Conservation (phyloP, 2,329 filamentous ascomycete species). For the Phyllosticta citribraziliensis region DNA sequence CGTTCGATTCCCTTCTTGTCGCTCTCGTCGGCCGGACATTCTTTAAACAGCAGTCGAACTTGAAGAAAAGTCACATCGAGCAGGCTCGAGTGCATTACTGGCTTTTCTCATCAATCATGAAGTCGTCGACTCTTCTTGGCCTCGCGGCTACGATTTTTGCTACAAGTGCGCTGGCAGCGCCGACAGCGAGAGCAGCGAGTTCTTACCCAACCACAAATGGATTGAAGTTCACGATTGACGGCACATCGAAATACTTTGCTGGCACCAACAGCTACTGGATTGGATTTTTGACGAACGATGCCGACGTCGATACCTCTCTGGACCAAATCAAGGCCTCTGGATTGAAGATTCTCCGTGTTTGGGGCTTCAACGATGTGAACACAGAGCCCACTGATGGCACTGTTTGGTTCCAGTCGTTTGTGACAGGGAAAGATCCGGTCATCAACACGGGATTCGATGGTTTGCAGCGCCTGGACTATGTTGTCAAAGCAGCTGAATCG, state of each 20-base stretch:
- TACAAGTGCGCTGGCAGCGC: constrained; percentile 5
- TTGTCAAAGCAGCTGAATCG: constrained; percentile 50
- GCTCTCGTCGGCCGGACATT: not conserved
- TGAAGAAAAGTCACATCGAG: not conserved
- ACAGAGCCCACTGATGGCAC: constrained; percentile 18
- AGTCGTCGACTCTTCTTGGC: constrained; percentile 14
- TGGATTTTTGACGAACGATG: constrained; percentile 41
- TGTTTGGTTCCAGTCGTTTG: constrained; percentile 48
- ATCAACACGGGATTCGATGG: constrained; percentile 57
- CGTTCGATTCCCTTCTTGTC: not conserved
- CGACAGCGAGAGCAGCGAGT: constrained; percentile 11
- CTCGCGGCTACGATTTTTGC: constrained; percentile 14
- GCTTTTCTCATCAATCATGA: constrained; percentile 15
- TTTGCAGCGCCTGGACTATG: constrained; percentile 54
- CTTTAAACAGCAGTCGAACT: not conserved
- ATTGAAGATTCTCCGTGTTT: constrained; percentile 49
- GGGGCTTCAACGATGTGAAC: constrained; percentile 55
- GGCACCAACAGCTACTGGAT: constrained; percentile 50
- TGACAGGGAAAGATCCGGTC: constrained; percentile 33
- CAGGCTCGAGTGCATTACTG: not conserved
- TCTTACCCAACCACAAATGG: constrained; percentile 22
- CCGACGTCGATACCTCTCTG: constrained; percentile 44
- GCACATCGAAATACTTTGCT: constrained; percentile 35
- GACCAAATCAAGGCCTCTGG: constrained; percentile 40
- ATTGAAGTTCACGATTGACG: constrained; percentile 26